These are phyloP conservation scores for Calonectria leucothoes DNA, from an alignment of 2,329 filamentous ascomycete genomes.

Conservation along the genomic window DNA sequence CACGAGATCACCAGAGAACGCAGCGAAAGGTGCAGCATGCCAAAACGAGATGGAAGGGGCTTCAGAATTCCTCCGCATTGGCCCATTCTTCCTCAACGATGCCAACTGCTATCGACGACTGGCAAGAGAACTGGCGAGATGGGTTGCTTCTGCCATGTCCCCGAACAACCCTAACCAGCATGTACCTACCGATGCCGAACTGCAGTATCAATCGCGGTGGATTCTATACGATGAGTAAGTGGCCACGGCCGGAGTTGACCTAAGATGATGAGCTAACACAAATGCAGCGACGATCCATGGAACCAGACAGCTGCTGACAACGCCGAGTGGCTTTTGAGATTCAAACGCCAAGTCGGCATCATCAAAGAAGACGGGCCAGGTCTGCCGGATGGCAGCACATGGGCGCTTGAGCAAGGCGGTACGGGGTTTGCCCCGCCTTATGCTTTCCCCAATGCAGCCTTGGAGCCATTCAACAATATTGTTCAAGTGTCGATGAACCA, in stretches of 20 bases:
- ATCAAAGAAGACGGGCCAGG: conserved; percentile 62
- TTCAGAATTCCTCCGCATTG: conserved; percentile 24
- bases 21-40: conserved; percentile 17
- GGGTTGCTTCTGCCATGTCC: conserved; percentile 64
- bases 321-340: conserved; percentile 71
- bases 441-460: conserved; percentile 55
- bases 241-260: not conserved
- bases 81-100: conserved; percentile 65
- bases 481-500: conserved; percentile 49
- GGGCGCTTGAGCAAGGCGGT: conserved; percentile 63
- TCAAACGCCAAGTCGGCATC: conserved; percentile 69
- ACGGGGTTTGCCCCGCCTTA: conserved; percentile 68
- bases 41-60: not conserved
- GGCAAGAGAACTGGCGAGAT: conserved; percentile 64
- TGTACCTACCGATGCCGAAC: conserved; percentile 69
- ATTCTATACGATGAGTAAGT: conserved; percentile 71
- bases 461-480: conserved; percentile 49
- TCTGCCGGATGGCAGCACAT: conserved; percentile 54
- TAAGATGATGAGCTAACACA: conserved; percentile 30
- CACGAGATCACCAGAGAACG: conserved; percentile 25
- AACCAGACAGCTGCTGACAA: conserved; percentile 74
- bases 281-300: conserved; percentile 68
- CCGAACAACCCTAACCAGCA: conserved; percentile 70
- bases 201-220: conserved; percentile 74
- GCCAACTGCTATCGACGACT: conserved; percentile 70